Evolutionary conservation across 305 asterid genomes (phyloP).

Genomic region (Salvia sclarea): DNA sequence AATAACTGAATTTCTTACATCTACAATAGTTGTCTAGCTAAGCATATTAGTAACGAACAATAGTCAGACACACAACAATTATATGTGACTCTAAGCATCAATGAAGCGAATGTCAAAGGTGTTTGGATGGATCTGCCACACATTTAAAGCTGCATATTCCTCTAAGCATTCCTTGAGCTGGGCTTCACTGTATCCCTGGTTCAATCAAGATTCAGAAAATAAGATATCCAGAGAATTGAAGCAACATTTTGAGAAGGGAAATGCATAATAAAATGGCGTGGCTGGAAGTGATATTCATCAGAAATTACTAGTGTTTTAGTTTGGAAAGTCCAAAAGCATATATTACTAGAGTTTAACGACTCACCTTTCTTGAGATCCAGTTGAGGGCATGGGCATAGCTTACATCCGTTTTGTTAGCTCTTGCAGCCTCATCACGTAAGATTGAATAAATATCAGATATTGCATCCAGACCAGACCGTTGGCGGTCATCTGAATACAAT

Average conservation of each 20-base stretch:
- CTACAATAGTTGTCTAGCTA: neutral
- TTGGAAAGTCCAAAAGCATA: neutral
- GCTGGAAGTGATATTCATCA: neutral
- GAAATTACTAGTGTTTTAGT: neutral
- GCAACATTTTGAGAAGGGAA: neutral
- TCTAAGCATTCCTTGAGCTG: slow-evolving; percentile 93
- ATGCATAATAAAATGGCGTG: neutral
- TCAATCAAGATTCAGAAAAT: slow-evolving; percentile 23
- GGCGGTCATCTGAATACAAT: slow-evolving; percentile 90
- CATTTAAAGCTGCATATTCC: slow-evolving; percentile 94
- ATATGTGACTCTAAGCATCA: slow-evolving; percentile 44
- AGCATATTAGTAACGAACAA: neutral
- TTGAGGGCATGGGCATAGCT: slow-evolving; percentile 94
- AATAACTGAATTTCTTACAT: neutral
- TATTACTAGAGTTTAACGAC: slow-evolving; percentile 28
- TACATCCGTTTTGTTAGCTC: slow-evolving; percentile 74
- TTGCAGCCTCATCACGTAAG: slow-evolving; percentile 91
- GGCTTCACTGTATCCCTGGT: slow-evolving; percentile 96
- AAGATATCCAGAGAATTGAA: slow-evolving; percentile 5
- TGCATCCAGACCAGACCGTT: slow-evolving; percentile 85
- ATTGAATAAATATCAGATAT: slow-evolving; percentile 95
- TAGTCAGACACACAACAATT: neutral
- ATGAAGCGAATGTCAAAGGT: slow-evolving; percentile 88
- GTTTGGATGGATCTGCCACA: slow-evolving; percentile 98
- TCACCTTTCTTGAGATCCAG: slow-evolving; percentile 97